Base-by-base conservation (phyloP, 495 filamentous ascomycete genomes). In the Penicillium bialowiezense region DNA sequence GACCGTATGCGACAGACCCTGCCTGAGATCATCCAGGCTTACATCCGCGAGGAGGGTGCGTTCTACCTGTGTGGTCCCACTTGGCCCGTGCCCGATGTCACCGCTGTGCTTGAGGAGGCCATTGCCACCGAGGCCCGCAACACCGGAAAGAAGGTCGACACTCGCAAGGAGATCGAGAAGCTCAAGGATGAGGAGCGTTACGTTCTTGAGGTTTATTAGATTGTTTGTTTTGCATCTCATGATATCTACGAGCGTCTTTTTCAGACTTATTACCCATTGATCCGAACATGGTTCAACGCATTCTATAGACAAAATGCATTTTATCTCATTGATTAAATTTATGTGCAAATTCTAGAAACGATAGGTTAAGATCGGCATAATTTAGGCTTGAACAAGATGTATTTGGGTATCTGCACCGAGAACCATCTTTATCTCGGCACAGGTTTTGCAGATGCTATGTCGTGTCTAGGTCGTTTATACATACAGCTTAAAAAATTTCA, bases 61-160 rank as follows among this genome's bases (percentile, higher is more conserved):
- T 98, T 98, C 74, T 98, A 98, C 70, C 83, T 98, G 18, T 98
- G 93, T 50, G 93, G 93, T 40, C 93, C 93, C 14, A 97, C 93
- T 14, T 97, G 95, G 95, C 93, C 93, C 7, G 93, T 98, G 35
- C 95, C 93, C n/a, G 95, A 98, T 72, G 93, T 98, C 19, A 96
- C 91, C 8, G 84, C 83, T 41, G 93, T 97, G 51, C 70, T 98
- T 51, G 81, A 96, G 75, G 93, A 97, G 76, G 93, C 93, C 5
- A 90, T 97, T 55, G 84, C 82, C 29, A 64, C 69, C n/a, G 84
- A 95, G 54, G 88, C 82, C n/a, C 82, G 81, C 73, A 63, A 57
- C 44, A 68, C 67, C 29, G 82, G 84, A 21, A 86, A 83, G 74
- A 97, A 89, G 82, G 80, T 93, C 33, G 90, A 96, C 59, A 74